Evolutionary conservation across 1,139 yeast genomes (phyloP).

Genomic region (Wickerhamomyces sp.): DNA sequence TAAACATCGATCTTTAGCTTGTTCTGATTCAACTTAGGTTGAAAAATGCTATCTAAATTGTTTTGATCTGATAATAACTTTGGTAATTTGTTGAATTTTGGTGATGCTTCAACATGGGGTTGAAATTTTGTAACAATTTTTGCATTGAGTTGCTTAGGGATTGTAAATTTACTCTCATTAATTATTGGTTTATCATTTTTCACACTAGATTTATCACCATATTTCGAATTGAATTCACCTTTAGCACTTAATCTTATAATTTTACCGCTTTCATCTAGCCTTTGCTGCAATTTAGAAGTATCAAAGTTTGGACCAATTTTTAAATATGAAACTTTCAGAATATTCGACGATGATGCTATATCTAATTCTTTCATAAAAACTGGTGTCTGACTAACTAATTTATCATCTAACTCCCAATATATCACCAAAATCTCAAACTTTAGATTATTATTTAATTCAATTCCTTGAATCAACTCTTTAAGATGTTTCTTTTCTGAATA

Average conservation of each 20-base stretch:
- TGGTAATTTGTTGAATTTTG: conserved; percentile 10
- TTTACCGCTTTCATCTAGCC: conserved; percentile 8
- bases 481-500: conserved; percentile 28
- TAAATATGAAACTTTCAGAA: conserved; percentile 12
- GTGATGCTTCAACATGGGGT: conserved; percentile 18
- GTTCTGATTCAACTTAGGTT: conserved; percentile 5
- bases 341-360: conserved; percentile 6
- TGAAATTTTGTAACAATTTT: conserved; percentile 7
- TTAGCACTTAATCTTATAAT: conserved; percentile 14
- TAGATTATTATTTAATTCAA: conserved; percentile 29
- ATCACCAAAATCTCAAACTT: conserved; percentile 30
- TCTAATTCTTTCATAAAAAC: conserved; percentile 16
- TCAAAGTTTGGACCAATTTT: conserved; percentile 17
- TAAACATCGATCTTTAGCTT: conserved; percentile 18
- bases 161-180: neutral
- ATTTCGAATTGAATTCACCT: conserved; percentile 20
- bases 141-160: neutral
- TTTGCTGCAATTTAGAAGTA: conserved; percentile 12
- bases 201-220: conserved; percentile 4
- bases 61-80: conserved; percentile 9
- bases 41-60: conserved; percentile 5
- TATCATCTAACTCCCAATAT: conserved; percentile 34
- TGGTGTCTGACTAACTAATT: neutral
- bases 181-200: neutral
- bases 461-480: conserved; percentile 29